These are phyloP conservation scores for Populus tremula DNA, from an alignment of 345 rosid species.

Conservation along the genomic window DNA sequence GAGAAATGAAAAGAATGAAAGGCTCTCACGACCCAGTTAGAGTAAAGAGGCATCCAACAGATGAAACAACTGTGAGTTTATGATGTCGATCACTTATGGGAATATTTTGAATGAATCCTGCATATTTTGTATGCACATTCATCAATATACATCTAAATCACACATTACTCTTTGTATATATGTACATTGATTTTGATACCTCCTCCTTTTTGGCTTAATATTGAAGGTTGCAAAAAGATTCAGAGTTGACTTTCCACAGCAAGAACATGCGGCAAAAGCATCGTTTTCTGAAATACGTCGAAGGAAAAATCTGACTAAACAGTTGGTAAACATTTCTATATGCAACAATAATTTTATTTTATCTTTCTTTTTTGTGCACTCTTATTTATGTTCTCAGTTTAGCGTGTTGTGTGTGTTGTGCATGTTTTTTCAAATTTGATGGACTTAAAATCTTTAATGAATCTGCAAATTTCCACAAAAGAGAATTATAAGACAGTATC, in stretches of 20 bases:
- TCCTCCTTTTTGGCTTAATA: constrained; percentile 7
- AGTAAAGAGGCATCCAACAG: constrained; percentile 27
- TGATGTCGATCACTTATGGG: constrained; percentile 3
- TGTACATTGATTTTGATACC: constrained; percentile 10
- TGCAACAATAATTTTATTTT: neutral
- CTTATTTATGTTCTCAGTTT: neutral
- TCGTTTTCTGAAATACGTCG: constrained; percentile 32
- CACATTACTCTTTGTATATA: neutral
- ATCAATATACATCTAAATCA: neutral
- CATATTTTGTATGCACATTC: neutral
- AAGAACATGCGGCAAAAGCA: constrained; percentile 39
- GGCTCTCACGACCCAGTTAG: constrained; percentile 30
- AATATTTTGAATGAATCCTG: neutral
- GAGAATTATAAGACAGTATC: neutral
- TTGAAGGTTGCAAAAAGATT: constrained; percentile 49
- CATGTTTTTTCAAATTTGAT: neutral
- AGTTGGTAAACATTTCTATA: constrained; percentile 41
- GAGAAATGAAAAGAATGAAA: constrained; percentile 36
- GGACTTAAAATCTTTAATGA: neutral
- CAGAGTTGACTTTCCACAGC: constrained; percentile 37
- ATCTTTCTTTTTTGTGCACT: neutral
- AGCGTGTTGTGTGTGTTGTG: neutral
- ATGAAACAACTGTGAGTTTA: constrained; percentile 49
- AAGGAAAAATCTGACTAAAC: constrained; percentile 36
- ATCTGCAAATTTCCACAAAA: neutral